phyloP scores from a whole-genome alignment of 345 rosid species.

The Mercurialis annua region DNA sequence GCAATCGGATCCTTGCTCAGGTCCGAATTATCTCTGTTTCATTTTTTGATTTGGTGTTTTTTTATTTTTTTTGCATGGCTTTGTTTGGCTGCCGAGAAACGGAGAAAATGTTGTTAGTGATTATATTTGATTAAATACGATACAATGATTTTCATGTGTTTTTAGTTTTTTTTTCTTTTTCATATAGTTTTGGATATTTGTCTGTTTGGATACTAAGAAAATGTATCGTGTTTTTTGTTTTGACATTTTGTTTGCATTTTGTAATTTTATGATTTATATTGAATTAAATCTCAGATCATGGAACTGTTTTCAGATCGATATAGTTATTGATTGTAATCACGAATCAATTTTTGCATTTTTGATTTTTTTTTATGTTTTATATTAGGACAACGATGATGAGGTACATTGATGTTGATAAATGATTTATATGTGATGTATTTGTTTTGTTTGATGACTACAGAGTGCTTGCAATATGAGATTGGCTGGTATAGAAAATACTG shows the following conservation, averaged over 20 bases:
- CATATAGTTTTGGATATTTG: background rate
- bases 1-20: slow-evolving; percentile 79
- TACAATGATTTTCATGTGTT: background rate
- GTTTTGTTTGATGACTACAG: slow-evolving; percentile 29
- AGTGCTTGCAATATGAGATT: slow-evolving; percentile 85
- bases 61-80: slow-evolving; percentile 17
- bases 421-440: slow-evolving; percentile 1
- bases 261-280: background rate
- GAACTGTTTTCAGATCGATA: background rate
- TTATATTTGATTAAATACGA: background rate
- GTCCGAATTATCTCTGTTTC: slow-evolving; percentile 23
- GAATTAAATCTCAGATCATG: background rate
- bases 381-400: background rate
- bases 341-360: background rate
- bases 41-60: background rate
- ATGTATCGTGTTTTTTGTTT: background rate
- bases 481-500: slow-evolving; percentile 83
- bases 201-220: slow-evolving; percentile 20
- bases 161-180: background rate
- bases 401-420: background rate
- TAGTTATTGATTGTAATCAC: background rate
- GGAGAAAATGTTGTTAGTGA: background rate
- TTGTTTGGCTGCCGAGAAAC: slow-evolving; percentile 19
- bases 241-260: background rate
- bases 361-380: background rate